Evolutionary conservation across 2,329 filamentous ascomycete species (phyloP).

Genomic region (Zymoseptoria crescenta): DNA sequence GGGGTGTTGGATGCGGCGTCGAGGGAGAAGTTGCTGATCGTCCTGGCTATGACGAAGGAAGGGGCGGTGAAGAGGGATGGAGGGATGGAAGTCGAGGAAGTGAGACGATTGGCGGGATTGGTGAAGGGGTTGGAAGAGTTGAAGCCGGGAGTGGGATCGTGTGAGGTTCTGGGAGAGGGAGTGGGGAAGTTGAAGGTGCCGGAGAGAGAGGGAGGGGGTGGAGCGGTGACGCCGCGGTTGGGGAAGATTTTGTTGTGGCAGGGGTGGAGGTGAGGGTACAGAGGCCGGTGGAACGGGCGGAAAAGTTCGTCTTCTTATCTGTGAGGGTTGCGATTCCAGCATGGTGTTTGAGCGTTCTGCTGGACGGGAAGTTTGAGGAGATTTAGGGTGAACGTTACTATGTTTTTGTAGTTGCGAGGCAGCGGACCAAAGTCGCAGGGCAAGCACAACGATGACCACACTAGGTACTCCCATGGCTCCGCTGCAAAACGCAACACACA

Average conservation of each 20-base stretch:
- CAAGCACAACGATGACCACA: too few relatives aligned
- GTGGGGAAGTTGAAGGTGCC: conserved; percentile 6
- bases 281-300: not conserved
- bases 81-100: conserved; percentile 1
- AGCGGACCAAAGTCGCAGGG: not conserved
- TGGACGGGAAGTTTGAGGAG: too few relatives aligned
- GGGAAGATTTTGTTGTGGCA: conserved; percentile 20
- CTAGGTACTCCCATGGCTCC: too few relatives aligned
- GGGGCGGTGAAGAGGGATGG: conserved; percentile 4
- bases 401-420: not conserved
- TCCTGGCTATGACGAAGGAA: conserved; percentile 15
- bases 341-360: not conserved
- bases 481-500: too few relatives aligned
- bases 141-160: not conserved
- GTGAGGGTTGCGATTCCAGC: not conserved
- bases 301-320: not conserved
- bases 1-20: conserved; percentile 6
- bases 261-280: not conserved
- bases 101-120: not conserved
- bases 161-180: not conserved
- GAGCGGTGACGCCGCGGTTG: conserved; percentile 15
- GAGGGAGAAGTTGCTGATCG: conserved; percentile 11
- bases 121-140: not conserved
- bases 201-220: not conserved
- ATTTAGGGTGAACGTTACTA: not conserved